Evolutionary conservation across 306 rosid species (phyloP).

Genomic region (Datisca glomerata): DNA sequence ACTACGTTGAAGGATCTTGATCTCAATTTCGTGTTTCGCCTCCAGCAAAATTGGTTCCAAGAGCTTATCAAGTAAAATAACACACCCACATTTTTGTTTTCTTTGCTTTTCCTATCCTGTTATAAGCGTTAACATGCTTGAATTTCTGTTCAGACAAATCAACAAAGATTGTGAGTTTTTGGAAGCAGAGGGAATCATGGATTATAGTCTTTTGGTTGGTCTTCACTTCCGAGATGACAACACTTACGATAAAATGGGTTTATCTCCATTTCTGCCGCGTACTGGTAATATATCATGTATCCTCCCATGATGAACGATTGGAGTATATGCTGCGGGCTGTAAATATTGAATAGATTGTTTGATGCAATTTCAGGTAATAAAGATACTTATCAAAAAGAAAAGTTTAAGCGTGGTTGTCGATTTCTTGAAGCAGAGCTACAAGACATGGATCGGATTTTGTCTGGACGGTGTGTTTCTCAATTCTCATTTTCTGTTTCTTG

Average conservation of each 20-base stretch:
- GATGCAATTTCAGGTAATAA: conserved; percentile 39
- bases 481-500: not conserved
- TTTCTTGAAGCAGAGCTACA: conserved; percentile 92
- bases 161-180: conserved; percentile 79
- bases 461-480: conserved; percentile 61
- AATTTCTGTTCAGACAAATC: conserved; percentile 52
- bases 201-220: conserved; percentile 93
- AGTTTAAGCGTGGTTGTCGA: conserved; percentile 85
- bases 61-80: conserved; percentile 50
- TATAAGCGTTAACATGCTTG: conserved; percentile 15
- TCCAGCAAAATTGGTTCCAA: conserved; percentile 46
- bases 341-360: conserved; percentile 6
- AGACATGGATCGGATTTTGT: conserved; percentile 69
- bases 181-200: conserved; percentile 92
- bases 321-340: not conserved
- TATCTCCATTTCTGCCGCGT: conserved; percentile 77
- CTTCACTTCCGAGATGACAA: conserved; percentile 85
- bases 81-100: not conserved
- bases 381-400: conserved; percentile 77
- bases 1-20: conserved; percentile 94
- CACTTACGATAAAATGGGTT: conserved; percentile 61
- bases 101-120: not conserved
- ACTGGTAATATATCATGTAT: conserved; percentile 35
- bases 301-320: not conserved
- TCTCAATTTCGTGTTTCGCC: conserved; percentile 81